These are phyloP conservation scores for Samsoniella hepiali DNA, from an alignment of 2,329 filamentous ascomycete genomes.

Conservation along the genomic window DNA sequence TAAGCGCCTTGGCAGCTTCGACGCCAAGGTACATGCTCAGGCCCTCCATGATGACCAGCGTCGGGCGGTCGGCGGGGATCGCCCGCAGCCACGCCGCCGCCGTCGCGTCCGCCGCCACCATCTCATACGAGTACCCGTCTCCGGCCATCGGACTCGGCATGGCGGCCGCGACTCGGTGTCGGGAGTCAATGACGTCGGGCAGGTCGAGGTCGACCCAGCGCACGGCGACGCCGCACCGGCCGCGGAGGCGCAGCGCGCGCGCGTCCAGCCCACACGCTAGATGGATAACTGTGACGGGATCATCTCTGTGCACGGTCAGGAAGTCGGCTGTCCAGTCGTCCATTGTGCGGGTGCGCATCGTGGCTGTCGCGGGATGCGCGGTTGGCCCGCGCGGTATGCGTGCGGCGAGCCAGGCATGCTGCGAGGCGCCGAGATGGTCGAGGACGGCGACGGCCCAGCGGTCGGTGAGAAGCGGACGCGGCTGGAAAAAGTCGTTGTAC, in stretches of 20 bases:
- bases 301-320: constrained; percentile 21
- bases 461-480: constrained; percentile 20
- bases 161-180: constrained; percentile 23
- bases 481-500: constrained; percentile 19
- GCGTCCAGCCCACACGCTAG: constrained; percentile 33
- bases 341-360: constrained; percentile 2
- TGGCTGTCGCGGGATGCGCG: background rate
- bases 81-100: constrained; percentile 29
- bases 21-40: constrained; percentile 31
- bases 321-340: constrained; percentile 27
- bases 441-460: constrained; percentile 16
- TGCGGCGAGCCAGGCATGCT: background rate
- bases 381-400: background rate
- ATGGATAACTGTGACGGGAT: constrained; percentile 29
- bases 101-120: constrained; percentile 28
- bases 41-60: constrained; percentile 33
- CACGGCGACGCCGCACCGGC: constrained; percentile 21
- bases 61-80: constrained; percentile 31
- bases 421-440: background rate
- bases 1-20: constrained; percentile 25
- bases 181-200: constrained; percentile 33
- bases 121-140: constrained; percentile 23
- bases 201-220: constrained; percentile 36
- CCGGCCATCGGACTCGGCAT: constrained; percentile 15
- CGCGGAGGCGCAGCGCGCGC: constrained; percentile 27